Evolutionary conservation across 2,329 filamentous ascomycete genomes (phyloP), one percentile per base, ranked within the genome.

Genomic region (Fusarium beomiforme): DNA sequence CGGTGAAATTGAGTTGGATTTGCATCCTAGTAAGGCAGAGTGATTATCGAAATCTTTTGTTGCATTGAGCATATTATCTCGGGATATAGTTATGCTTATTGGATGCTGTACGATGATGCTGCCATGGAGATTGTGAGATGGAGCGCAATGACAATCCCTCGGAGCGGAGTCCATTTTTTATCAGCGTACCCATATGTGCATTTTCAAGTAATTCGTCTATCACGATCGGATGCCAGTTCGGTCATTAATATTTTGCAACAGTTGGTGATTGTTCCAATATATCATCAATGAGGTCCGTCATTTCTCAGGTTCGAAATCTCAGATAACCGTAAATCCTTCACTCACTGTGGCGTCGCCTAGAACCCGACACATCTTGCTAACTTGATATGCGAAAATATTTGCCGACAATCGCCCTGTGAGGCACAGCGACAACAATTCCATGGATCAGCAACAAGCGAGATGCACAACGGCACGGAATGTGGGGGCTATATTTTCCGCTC

Each of bases 321-420:
- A 50, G 17, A 50, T 50, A 34, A 50, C 47, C 31, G 21, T 34
- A 50, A 50, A 50, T 50, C n/a, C 21, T 50, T 50, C n/a, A 29
- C 16, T 24, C n/a, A 16, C 13, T 31, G 6, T 16, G 8, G n/a
- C 21, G 47, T 6, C 7, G 7, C 6, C 47, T 24, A 23, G 17
- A 39, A 14, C 4, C 1, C 37, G 7, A 13, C 5, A 7, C 5
- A n/a, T 13, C n/a, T 46, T 17, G 13, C 13, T 24, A 0, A 19
- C 1, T 55, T 3, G 2, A 8, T 3, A 44, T 44, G 17, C 17
- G 17, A 34, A 12, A n/a, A 34, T 16, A 55, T 7, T 4, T 19
- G 26, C 26, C 11, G n/a, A 19, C n/a, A 10, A 46, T 46, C 23
- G 21, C 29, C 39, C 31, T 21, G 21, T 46, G 17, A 24, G 29